Percentiles rank a stretch among this genome's conserved stretches.
phyloP scores from a whole-genome alignment of 345 rosid species.

The Eucalyptus regnans region DNA sequence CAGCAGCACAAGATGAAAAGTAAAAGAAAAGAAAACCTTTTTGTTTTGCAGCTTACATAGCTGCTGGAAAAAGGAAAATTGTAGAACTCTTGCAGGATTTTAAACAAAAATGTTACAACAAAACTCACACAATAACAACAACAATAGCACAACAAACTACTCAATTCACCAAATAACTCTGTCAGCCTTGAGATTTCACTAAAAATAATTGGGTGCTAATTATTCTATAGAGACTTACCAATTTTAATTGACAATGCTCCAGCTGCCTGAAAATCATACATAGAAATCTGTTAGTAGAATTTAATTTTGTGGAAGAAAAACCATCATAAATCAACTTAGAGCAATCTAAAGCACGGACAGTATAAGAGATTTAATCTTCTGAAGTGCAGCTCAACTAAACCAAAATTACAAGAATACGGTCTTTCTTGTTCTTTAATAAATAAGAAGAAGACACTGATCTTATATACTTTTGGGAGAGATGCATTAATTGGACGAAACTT shows the following conservation, averaged over 20 bases:
- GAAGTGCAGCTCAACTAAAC: background rate
- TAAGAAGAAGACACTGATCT: background rate
- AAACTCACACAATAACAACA: background rate
- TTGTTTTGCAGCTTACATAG: background rate
- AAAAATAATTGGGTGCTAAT: background rate
- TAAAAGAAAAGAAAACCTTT: background rate
- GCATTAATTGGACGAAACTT: background rate
- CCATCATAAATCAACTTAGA: background rate
- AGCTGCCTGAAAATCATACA: slow-evolving; percentile 58
- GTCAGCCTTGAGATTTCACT: background rate
- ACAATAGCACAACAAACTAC: background rate
- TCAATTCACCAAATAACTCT: background rate
- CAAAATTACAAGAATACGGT: background rate
- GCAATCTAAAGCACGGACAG: background rate
- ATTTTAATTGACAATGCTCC: slow-evolving; percentile 88
- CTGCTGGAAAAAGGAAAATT: background rate
- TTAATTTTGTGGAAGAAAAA: background rate
- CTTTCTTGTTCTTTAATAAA: background rate
- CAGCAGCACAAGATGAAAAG: background rate
- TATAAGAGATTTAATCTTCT: background rate
- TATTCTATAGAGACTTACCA: slow-evolving; percentile 41
- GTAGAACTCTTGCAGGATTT: background rate
- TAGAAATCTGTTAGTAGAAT: background rate
- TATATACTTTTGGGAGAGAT: background rate
- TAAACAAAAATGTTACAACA: background rate